Conservation (phyloP, 495 filamentous ascomycete genomes). For the Penicillium chermesinum region DNA sequence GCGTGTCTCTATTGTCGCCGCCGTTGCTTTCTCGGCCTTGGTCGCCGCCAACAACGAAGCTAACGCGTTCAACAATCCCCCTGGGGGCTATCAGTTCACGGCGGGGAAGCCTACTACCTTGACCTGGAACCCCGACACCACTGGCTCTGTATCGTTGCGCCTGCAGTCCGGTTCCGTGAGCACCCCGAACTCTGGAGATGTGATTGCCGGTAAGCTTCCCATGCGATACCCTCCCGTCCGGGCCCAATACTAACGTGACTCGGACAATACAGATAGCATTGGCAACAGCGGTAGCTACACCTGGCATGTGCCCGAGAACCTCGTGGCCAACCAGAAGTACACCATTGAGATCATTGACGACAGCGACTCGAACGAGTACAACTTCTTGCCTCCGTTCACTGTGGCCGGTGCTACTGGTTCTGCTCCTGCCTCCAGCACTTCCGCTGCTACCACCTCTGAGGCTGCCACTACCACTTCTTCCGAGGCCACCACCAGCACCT, state of each 20-base stretch:
- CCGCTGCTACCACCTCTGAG: slow-evolving; percentile 1
- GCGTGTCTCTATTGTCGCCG: slow-evolving; percentile 36
- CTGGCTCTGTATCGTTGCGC: slow-evolving; percentile 48
- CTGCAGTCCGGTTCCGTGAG: slow-evolving; percentile 47
- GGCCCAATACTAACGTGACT: slow-evolving; percentile 15
- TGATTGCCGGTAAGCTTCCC: slow-evolving; percentile 51
- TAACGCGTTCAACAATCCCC: slow-evolving; percentile 54
- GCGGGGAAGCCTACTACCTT: slow-evolving; percentile 49
- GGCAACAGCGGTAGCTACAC: slow-evolving; percentile 54
- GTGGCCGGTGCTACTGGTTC: slow-evolving; percentile 46
- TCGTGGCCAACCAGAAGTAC: slow-evolving; percentile 47
- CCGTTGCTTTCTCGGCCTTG: slow-evolving; percentile 37
- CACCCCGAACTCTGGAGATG: slow-evolving; percentile 38
- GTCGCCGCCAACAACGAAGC: slow-evolving; percentile 26
- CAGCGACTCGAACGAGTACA: slow-evolving; percentile 36
- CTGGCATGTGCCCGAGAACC: slow-evolving; percentile 45
- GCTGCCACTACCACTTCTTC: slow-evolving; percentile 18
- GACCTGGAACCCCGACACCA: slow-evolving; percentile 51
- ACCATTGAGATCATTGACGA: slow-evolving; percentile 55
- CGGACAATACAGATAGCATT: slow-evolving; percentile 41
- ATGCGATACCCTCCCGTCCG: background rate
- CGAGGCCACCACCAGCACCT: slow-evolving; percentile 19
- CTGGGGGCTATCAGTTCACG: slow-evolving; percentile 39
- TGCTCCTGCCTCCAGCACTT: slow-evolving; percentile 20
- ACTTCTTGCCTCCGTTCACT: slow-evolving; percentile 57